Evolutionary conservation across 208 protist species (phyloP), one percentile per base, ranked within the genome.

Genomic region (Wallacemonas rigidus): DNA sequence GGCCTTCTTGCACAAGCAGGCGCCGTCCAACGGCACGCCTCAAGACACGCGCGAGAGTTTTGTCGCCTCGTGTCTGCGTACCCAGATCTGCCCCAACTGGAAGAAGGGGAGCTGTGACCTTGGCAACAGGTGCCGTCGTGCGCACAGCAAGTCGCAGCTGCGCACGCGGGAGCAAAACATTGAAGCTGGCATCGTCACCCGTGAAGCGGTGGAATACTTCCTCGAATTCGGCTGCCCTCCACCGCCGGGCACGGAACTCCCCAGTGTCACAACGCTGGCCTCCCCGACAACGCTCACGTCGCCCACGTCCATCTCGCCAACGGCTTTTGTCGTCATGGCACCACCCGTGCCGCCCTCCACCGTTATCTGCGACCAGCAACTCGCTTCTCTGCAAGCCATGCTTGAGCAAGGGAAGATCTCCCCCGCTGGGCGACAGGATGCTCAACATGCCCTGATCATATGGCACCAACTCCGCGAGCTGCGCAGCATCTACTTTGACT

Each of bases 21-120:
- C 40, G 12, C 60, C 60, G 4, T 14, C 12, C 41, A 26, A 0
- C 41, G 60, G 38, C 60, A 65, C 60, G 14, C 60, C 60, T 11
- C 60, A 65, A 17, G 60, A 65, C 60, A 65, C 60, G 4, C 60
- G 60, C 12, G 60, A 65, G 60, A 65, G 60, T 17, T 65, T 65
- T 41, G 60, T 65, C 40, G 60, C 60, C 5, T 65, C 60, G 12
- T 65, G 60, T 17, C 36, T 65, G 41, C 60, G 60, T 41, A 65
- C 43, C 3, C 60, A 65, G 60, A 17, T 65, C 4, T 65, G 60
- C 60, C 60, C 60, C 40, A 65, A 65, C 43, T 65, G 3, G 6
- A 65, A 65, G 43, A 65, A 65, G 60, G 60, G 60, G 15, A 50
- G 60, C 60, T 65, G 60, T 41, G 60, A 65, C 15, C 60, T 65